These are phyloP conservation scores for Starmerella bombi DNA, from an alignment of 805 yeast species.

Conservation along the genomic window DNA sequence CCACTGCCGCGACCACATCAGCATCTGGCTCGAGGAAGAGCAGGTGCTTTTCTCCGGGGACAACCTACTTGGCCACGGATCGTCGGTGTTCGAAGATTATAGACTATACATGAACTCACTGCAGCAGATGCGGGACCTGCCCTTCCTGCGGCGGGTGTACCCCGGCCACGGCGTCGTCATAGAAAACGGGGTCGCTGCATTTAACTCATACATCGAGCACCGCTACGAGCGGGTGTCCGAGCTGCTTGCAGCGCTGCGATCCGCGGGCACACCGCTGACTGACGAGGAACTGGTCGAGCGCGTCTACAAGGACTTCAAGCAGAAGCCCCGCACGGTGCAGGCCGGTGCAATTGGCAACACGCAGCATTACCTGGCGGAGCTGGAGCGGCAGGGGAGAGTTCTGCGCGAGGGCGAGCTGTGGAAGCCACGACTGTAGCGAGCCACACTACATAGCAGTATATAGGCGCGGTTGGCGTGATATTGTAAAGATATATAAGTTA, in stretches of 20 bases:
- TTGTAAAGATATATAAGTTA: not conserved
- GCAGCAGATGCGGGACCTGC: conserved; percentile 20
- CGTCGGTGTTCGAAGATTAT: conserved; percentile 28
- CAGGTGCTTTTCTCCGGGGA: conserved; percentile 27
- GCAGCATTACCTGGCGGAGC: conserved; percentile 24
- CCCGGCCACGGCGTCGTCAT: conserved; percentile 31
- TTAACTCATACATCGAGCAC: conserved; percentile 27
- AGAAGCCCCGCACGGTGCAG: conserved; percentile 21
- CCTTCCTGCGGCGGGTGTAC: conserved; percentile 19
- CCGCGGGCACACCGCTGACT: conserved; percentile 6
- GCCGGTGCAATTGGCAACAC: conserved; percentile 27
- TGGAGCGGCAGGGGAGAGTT: conserved; percentile 7
- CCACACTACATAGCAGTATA: not conserved
- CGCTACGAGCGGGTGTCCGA: conserved; percentile 27
- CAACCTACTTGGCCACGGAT: conserved; percentile 30
- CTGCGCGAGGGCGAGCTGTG: not conserved
- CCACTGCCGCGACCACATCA: conserved; percentile 29
- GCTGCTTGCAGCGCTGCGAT: conserved; percentile 19
- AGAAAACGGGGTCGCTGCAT: conserved; percentile 23
- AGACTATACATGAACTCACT: conserved; percentile 24
- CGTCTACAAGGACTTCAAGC: conserved; percentile 21
- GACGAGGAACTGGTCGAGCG: conserved; percentile 19
- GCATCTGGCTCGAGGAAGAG: conserved; percentile 28
- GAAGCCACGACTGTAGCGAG: not conserved
- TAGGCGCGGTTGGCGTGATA: too few relatives aligned